Conservation (phyloP, 257 asterid genomes). For the Coffea eugenioides region DNA sequence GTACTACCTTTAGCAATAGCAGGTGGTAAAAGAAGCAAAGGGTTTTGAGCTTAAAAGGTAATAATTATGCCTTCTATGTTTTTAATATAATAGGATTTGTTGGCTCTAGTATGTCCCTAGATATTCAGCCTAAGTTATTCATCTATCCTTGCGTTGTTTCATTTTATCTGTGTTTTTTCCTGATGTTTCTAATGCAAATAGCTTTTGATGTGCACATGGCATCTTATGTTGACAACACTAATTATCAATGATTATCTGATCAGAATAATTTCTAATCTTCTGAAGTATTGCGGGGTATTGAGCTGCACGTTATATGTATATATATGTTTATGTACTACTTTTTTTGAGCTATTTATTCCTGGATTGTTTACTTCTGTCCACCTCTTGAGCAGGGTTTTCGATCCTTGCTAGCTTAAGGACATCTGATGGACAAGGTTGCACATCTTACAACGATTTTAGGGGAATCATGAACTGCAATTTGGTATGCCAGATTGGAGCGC, state of each 20-base stretch:
- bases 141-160: no score
- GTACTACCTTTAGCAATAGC: no score
- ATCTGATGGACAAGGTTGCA: background rate
- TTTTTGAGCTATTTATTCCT: background rate
- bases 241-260: no score
- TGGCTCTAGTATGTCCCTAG: no score
- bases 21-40: background rate
- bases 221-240: no score
- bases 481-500: background rate
- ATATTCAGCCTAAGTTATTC: background rate
- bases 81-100: background rate
- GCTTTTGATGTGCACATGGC: no score
- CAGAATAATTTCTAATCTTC: no score
- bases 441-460: background rate
- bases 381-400: background rate
- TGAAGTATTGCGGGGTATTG: no score
- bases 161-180: no score
- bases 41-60: background rate
- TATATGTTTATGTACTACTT: no score
- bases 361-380: background rate
- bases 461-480: background rate
- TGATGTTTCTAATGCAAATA: no score
- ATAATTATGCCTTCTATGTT: background rate
- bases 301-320: no score
- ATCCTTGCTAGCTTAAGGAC: background rate